phyloP scores from a whole-genome alignment of 2,329 filamentous ascomycete species.

The Stemphylium beticola region DNA sequence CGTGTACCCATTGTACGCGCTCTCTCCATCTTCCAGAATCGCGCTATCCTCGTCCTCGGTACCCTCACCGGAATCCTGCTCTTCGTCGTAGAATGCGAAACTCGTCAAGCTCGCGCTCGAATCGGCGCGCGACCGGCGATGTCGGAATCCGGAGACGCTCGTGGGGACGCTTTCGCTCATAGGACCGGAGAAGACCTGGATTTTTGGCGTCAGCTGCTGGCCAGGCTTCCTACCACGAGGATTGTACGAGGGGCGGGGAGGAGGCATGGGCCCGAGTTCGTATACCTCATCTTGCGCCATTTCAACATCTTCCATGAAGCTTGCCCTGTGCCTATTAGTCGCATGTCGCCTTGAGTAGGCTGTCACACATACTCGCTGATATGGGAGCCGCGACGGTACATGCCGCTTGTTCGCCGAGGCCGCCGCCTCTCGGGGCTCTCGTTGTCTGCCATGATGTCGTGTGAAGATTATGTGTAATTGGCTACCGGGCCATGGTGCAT shows the following conservation, averaged over 20 bases:
- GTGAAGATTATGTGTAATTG: not conserved
- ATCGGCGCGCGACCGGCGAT: conserved; percentile 79
- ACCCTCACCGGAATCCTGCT: conserved; percentile 61
- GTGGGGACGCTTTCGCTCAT: conserved; percentile 96
- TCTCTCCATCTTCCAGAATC: conserved; percentile 40
- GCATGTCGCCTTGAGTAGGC: not conserved
- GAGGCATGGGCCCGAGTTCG: conserved; percentile 39
- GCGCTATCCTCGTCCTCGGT: conserved; percentile 43
- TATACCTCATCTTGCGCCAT: conserved; percentile 94
- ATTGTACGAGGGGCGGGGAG: conserved; percentile 14
- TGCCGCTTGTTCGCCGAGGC: conserved; percentile 41
- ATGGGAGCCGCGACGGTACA: conserved; percentile 73
- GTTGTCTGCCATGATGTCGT: conserved; percentile 36
- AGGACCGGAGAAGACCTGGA: conserved; percentile 82
- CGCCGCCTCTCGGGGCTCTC: conserved; percentile 45
- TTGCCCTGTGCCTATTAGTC: conserved; percentile 48
- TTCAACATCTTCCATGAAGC: conserved; percentile 93
- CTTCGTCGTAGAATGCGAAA: conserved; percentile 83
- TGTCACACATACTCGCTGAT: conserved; percentile 54
- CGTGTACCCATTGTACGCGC: conserved; percentile 44
- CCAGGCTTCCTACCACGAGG: conserved; percentile 21
- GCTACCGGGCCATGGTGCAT: conserved; percentile 25
- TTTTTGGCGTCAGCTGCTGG: conserved; percentile 46
- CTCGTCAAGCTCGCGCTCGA: conserved; percentile 72
- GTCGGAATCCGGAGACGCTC: conserved; percentile 88